Percentiles rank a stretch among this genome's conserved stretches.
Conservation (phyloP, 805 yeast species). For the Debaryomyces maramus region DNA sequence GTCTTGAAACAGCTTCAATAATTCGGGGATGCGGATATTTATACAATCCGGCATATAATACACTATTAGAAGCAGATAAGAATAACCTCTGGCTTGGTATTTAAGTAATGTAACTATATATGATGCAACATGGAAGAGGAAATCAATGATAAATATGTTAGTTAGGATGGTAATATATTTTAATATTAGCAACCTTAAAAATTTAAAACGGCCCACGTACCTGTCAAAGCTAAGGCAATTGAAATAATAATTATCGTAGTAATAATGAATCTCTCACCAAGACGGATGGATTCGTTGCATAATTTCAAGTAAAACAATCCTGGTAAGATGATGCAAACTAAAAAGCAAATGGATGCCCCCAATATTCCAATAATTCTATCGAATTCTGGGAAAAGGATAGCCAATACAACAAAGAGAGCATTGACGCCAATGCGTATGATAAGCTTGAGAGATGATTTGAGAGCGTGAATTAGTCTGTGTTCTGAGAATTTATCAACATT, state of each 20-base stretch:
- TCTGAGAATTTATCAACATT: constrained; percentile 24
- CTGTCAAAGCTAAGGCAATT: constrained; percentile 51
- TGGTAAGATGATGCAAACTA: constrained; percentile 79
- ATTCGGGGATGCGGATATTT: no score
- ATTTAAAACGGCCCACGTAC: constrained; percentile 52
- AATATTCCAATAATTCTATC: constrained; percentile 78
- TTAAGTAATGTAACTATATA: no score
- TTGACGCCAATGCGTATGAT: constrained; percentile 47
- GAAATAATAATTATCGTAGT: constrained; percentile 46
- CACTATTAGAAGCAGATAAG: no score
- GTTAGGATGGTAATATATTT: no score
- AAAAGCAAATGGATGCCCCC: constrained; percentile 79
- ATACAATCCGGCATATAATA: no score
- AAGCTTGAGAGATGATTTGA: constrained; percentile 16
- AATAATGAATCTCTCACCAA: constrained; percentile 40
- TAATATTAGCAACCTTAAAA: no score
- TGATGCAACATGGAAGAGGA: no score
- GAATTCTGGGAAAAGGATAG: constrained; percentile 72
- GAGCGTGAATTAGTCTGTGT: constrained; percentile 8
- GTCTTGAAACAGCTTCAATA: no score
- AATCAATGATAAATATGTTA: no score
- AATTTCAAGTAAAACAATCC: constrained; percentile 65
- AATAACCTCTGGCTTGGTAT: no score
- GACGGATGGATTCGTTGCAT: constrained; percentile 45
- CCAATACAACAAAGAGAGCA: constrained; percentile 53